Evolutionary conservation across 257 asterid genomes (phyloP), one percentile per base, ranked within the genome.

Genomic region (Solanum corneliomulleri): DNA sequence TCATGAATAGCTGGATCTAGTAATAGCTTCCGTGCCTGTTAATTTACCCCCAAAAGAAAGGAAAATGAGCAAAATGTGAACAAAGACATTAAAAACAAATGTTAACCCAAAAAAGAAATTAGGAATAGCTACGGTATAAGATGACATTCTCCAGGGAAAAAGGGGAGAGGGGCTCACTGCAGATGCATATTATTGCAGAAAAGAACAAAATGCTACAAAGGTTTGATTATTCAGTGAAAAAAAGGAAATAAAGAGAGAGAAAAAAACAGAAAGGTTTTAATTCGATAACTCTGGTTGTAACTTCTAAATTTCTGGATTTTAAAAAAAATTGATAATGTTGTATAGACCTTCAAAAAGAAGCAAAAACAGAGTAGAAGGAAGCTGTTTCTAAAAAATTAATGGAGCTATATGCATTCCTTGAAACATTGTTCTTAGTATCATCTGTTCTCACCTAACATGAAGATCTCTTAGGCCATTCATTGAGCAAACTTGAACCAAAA

Each of bases 1-100:
- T 97, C 99, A 89, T 97, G 98, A 88, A 97, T 94, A 71, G 99
- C 99, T 47, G 99, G 99, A 87, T 96, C 99, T n/a, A 97, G 93
- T 88, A 97, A 85, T 85, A 97, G 88, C 86, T 92, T 93, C 93
- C 96, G 93, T 33, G 99, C 99, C 98, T 95, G 96, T 84, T 89
- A 49, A 71, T 85, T 71, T 71, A 72, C 37, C 45, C 64, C 52
- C 71, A 84, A 86, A 86, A 42, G 41, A 60, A 23, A 80, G 44
- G 62, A 49, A 84, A 84, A 62, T 60, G 77, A 41, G 25, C 69
- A 81, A 60, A 29, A 20, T 45, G 44, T 69, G 83, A 44, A 68
- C 18, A 27, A 45, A 69, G 69, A 70, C 29, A 77, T 27, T 78
- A 25, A 45, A 78, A 78, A 9, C 62, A 44, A 77, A 44, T 4